These are phyloP conservation scores for Chaetomium cochliodes DNA, from an alignment of 495 filamentous ascomycete species.

Conservation along the genomic window DNA sequence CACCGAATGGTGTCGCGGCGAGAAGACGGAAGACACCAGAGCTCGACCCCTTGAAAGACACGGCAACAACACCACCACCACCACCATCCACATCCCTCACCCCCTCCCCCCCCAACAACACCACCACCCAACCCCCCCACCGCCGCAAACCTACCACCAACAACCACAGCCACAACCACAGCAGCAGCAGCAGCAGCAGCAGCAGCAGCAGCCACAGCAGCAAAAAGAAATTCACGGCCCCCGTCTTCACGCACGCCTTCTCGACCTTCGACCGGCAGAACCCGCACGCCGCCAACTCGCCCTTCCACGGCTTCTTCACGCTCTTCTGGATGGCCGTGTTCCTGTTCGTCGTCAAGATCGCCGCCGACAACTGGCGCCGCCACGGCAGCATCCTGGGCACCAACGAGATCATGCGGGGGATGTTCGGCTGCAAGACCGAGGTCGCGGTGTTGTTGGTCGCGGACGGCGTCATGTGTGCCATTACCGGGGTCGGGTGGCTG, in stretches of 20 bases:
- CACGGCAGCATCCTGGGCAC: slow-evolving; percentile 62
- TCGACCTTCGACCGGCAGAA: slow-evolving; percentile 71
- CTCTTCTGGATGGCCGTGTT: slow-evolving; percentile 70
- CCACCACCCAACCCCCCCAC: neutral
- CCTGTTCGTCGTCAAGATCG: slow-evolving; percentile 60
- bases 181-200: too few relatives aligned
- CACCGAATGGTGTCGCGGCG: neutral
- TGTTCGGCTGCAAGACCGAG: slow-evolving; percentile 66
- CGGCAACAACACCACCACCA: neutral
- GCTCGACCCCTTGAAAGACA: too few relatives aligned
- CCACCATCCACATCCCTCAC: neutral
- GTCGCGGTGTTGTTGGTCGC: slow-evolving; percentile 61
- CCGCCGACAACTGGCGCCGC: slow-evolving; percentile 60
- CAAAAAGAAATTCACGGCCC: slow-evolving; percentile 54
- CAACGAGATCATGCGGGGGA: slow-evolving; percentile 65
- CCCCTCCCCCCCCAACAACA: neutral
- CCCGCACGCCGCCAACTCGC: slow-evolving; percentile 51
- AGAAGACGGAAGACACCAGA: neutral
- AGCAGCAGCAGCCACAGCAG: too few relatives aligned
- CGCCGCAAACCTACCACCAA: neutral
- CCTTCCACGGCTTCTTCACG: slow-evolving; percentile 74
- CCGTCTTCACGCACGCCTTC: slow-evolving; percentile 67
- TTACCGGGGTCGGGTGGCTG: slow-evolving; percentile 57
- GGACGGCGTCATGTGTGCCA: slow-evolving; percentile 64
- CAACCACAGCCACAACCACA: neutral